These are phyloP conservation scores for Saccharata proteae DNA, from an alignment of 2,329 filamentous ascomycete species.

Conservation along the genomic window DNA sequence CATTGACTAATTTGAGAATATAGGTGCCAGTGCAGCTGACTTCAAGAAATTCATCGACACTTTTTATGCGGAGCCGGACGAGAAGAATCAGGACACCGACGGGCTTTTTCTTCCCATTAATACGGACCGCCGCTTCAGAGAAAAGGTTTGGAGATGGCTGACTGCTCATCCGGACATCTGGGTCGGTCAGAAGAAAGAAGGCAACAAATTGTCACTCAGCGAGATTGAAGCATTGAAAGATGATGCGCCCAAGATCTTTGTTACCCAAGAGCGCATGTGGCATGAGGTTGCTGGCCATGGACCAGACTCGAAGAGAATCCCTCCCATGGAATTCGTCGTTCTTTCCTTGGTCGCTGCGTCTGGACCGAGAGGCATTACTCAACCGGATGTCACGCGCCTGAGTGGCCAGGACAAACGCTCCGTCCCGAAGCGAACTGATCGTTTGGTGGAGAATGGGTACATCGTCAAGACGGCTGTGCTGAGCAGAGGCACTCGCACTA, in stretches of 20 bases:
- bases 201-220: neutral
- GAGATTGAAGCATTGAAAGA: neutral
- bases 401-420: slow-evolving; percentile 55
- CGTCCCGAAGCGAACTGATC: slow-evolving; percentile 48
- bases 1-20: slow-evolving; percentile 1
- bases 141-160: slow-evolving; percentile 47
- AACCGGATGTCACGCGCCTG: slow-evolving; percentile 41
- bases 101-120: slow-evolving; percentile 7
- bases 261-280: slow-evolving; percentile 47
- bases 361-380: slow-evolving; percentile 43
- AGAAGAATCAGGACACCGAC: neutral
- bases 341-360: slow-evolving; percentile 46
- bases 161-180: slow-evolving; percentile 43
- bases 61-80: slow-evolving; percentile 20
- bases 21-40: slow-evolving; percentile 29
- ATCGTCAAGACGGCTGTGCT: slow-evolving; percentile 45
- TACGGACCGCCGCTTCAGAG: slow-evolving; percentile 40
- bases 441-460: slow-evolving; percentile 45
- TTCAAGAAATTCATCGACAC: slow-evolving; percentile 25
- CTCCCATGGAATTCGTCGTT: slow-evolving; percentile 42
- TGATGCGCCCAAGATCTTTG: slow-evolving; percentile 22
- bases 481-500: slow-evolving; percentile 39
- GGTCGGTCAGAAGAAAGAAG: slow-evolving; percentile 26
- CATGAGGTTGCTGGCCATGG: slow-evolving; percentile 48
- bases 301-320: slow-evolving; percentile 41